Percentiles rank a stretch among this genome's conserved stretches.
Evolutionary conservation across 805 yeast species (phyloP).

Genomic region (Candida succiphila): DNA sequence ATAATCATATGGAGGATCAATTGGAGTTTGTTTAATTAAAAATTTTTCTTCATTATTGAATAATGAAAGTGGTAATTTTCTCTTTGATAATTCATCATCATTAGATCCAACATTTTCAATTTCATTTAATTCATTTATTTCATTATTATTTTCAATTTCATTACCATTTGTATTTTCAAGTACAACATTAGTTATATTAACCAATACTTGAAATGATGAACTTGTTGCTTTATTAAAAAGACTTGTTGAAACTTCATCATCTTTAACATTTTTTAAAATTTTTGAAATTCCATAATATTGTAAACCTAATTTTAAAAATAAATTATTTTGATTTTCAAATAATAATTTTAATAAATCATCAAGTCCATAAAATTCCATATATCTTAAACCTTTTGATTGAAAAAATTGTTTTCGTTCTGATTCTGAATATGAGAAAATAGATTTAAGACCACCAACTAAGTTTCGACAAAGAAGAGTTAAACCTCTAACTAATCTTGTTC

Average conservation of each 20-base stretch:
- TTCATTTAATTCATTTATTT: background rate
- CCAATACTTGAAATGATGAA: slow-evolving; percentile 10
- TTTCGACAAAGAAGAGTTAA: slow-evolving; percentile 14
- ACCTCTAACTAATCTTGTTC: slow-evolving; percentile 12
- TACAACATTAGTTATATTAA: slow-evolving; percentile 7
- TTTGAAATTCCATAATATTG: background rate
- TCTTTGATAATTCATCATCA: background rate
- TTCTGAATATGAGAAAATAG: slow-evolving; percentile 1
- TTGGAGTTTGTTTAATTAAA: no score
- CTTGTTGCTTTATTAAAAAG: background rate
- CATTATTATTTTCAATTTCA: slow-evolving; percentile 12
- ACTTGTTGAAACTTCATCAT: background rate
- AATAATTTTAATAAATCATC: background rate
- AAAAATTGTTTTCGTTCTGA: slow-evolving; percentile 5
- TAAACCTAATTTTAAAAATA: background rate
- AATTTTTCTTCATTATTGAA: no score
- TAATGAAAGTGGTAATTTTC: no score
- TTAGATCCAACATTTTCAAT: background rate
- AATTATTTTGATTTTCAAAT: background rate
- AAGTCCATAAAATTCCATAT: background rate
- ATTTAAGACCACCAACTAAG: slow-evolving; percentile 10
- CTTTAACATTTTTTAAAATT: background rate
- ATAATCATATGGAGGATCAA: no score
- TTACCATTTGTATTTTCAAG: slow-evolving; percentile 6
- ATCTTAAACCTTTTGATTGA: slow-evolving; percentile 4